These are phyloP conservation scores for Podila epigama DNA, from an alignment of 192 early-diverging fungal genomes.

Conservation along the genomic window DNA sequence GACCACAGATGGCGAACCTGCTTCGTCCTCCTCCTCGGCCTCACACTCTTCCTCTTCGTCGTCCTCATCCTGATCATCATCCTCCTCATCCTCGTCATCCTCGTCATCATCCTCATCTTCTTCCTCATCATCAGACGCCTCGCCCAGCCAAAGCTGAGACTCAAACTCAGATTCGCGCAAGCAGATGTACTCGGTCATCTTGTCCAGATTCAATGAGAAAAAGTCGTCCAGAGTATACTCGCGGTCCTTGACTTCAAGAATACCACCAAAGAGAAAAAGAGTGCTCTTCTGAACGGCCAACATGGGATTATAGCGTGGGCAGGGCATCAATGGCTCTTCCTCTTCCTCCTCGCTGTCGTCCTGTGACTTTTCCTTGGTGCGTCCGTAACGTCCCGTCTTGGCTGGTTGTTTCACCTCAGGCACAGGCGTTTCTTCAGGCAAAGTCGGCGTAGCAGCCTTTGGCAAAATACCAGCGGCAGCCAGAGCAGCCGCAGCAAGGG, in stretches of 20 bases:
- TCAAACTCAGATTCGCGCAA: constrained; percentile 55
- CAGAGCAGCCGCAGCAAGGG: constrained; percentile 38
- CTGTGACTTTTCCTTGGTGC: not conserved
- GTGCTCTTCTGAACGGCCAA: constrained; percentile 61
- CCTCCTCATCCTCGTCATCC: constrained; percentile 55
- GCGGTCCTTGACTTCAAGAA: constrained; percentile 65
- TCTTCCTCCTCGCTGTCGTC: constrained; percentile 32
- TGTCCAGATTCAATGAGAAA: constrained; percentile 72
- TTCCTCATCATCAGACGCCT: constrained; percentile 56
- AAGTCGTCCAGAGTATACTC: constrained; percentile 71
- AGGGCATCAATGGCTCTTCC: constrained; percentile 52
- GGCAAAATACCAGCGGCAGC: constrained; percentile 45
- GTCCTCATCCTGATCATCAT: constrained; percentile 52
- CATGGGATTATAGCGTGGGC: constrained; percentile 75
- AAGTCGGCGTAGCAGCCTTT: constrained; percentile 6
- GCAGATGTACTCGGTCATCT: constrained; percentile 64
- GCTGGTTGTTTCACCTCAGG: not conserved
- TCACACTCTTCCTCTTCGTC: constrained; percentile 26
- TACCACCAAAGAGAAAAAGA: constrained; percentile 70
- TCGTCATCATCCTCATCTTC: constrained; percentile 56
- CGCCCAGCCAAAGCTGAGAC: constrained; percentile 57
- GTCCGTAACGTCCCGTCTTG: constrained; percentile 7
- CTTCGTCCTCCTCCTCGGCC: constrained; percentile 8
- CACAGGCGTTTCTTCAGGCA: not conserved
- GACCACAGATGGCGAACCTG: not conserved